These are phyloP conservation scores for Silybum marianum DNA, from an alignment of 129 eudicot genomes.

Conservation along the genomic window DNA sequence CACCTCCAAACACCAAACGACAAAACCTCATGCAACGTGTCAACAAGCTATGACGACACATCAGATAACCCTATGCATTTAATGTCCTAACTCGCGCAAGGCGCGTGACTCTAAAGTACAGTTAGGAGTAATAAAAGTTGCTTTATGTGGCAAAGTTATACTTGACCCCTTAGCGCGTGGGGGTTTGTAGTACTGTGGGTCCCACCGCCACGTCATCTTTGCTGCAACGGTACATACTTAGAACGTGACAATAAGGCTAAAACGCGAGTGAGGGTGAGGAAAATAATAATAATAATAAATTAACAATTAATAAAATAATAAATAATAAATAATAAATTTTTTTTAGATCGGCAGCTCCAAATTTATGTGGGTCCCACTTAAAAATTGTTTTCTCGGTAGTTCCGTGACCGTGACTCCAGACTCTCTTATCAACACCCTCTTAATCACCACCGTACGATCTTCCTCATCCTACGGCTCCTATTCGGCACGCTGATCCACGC, in stretches of 20 bases:
- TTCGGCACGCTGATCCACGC: constrained; percentile 38
- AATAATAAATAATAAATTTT: not conserved
- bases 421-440: constrained; percentile 24
- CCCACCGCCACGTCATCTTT: constrained; percentile 46
- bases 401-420: constrained; percentile 67
- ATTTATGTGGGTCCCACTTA: constrained; percentile 39
- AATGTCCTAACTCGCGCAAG: not conserved
- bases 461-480: constrained; percentile 20
- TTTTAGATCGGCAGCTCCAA: constrained; percentile 43
- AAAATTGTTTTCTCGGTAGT: constrained; percentile 41
- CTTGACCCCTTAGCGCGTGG: constrained; percentile 24
- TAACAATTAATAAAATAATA: too few species aligned
- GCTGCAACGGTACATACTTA: constrained; percentile 31
- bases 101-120: constrained; percentile 26
- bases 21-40: constrained; percentile 23
- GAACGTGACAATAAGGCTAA: constrained; percentile 51
- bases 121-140: constrained; percentile 23
- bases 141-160: constrained; percentile 20
- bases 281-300: not conserved
- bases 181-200: constrained; percentile 11
- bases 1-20: constrained; percentile 27
- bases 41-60: not conserved
- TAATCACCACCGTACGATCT: constrained; percentile 32
- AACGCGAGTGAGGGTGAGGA: not conserved
- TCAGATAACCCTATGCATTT: not conserved